A percentile compares a stretch with the other conserved stretches of the same genome.
phyloP scores from a whole-genome alignment of 345 rosid species.

The Cochlearia excelsa region DNA sequence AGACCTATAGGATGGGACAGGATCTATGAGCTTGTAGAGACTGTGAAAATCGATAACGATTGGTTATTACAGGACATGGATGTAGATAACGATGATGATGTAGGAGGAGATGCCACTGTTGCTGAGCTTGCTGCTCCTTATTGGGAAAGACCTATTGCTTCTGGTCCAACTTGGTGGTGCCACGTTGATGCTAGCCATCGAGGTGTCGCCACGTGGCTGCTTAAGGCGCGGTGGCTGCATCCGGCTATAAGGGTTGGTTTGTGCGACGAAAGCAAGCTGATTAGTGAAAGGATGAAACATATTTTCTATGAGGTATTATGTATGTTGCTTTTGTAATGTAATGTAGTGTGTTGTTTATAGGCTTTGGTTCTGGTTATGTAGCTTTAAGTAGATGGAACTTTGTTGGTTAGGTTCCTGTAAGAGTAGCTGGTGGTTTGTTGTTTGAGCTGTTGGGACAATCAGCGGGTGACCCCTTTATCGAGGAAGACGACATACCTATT shows the following conservation, averaged over 20 bases:
- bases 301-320: conserved; percentile 55
- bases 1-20: conserved; percentile 58
- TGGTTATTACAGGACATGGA: conserved; percentile 37
- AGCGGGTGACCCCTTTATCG: conserved; percentile 51
- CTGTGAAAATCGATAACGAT: conserved; percentile 42
- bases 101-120: conserved; percentile 32
- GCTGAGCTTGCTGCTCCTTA: conserved; percentile 60
- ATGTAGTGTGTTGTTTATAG: background rate
- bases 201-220: conserved; percentile 44
- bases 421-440: conserved; percentile 62
- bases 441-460: conserved; percentile 75
- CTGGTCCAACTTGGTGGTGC: conserved; percentile 72
- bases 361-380: background rate
- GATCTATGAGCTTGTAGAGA: conserved; percentile 48
- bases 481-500: conserved; percentile 61
- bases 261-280: conserved; percentile 51
- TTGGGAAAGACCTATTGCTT: conserved; percentile 46
- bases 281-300: conserved; percentile 66
- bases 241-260: conserved; percentile 55
- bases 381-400: conserved; percentile 5
- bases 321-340: background rate
- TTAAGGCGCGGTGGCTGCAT: conserved; percentile 54
- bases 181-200: conserved; percentile 52
- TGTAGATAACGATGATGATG: conserved; percentile 28
- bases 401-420: conserved; percentile 55